phyloP scores from a whole-genome alignment of 495 filamentous ascomycete species.

The Tuber borchii region DNA sequence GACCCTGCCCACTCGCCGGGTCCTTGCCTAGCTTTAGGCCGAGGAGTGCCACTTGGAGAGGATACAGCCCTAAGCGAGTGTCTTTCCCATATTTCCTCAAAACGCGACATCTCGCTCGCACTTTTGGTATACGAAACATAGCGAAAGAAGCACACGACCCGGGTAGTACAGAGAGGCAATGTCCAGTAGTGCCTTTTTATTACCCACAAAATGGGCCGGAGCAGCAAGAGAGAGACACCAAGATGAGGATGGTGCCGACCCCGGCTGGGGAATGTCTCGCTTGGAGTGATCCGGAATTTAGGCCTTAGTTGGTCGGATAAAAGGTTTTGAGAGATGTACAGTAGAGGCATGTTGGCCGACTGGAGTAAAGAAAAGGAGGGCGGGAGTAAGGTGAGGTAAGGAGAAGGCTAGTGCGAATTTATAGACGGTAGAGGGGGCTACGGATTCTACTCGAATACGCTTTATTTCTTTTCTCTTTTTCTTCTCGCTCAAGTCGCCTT shows the following conservation, averaged over 20 bases:
- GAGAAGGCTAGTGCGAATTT: too few relatives aligned
- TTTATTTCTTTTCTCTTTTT: too few relatives aligned
- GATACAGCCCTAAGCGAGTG: slow-evolving; percentile 50
- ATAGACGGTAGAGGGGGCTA: too few relatives aligned
- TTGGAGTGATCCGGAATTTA: slow-evolving; percentile 51
- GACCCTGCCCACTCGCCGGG: slow-evolving; percentile 65
- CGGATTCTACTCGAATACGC: too few relatives aligned
- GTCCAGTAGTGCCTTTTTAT: slow-evolving; percentile 49
- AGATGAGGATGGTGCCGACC: slow-evolving; percentile 45
- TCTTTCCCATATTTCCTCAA: slow-evolving; percentile 45
- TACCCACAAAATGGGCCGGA: too few relatives aligned
- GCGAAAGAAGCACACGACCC: slow-evolving; percentile 49
- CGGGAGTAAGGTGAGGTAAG: too few relatives aligned
- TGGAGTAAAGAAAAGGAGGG: too few relatives aligned
- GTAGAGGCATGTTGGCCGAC: background rate
- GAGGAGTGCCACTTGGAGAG: slow-evolving; percentile 52
- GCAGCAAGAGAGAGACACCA: slow-evolving; percentile 53
- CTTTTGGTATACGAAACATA: slow-evolving; percentile 51
- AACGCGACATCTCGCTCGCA: slow-evolving; percentile 44
- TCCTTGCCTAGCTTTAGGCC: slow-evolving; percentile 53
- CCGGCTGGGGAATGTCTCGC: too few relatives aligned
- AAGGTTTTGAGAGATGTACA: slow-evolving; percentile 48
- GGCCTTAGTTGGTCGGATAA: slow-evolving; percentile 49
- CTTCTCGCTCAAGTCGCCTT: too few relatives aligned
- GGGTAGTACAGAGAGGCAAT: slow-evolving; percentile 51